A percentile compares a stretch with the other conserved stretches of the same genome.
These are phyloP conservation scores for Pestalotiopsis sp. DNA, from an alignment of 2,329 filamentous ascomycete species.

Conservation along the genomic window DNA sequence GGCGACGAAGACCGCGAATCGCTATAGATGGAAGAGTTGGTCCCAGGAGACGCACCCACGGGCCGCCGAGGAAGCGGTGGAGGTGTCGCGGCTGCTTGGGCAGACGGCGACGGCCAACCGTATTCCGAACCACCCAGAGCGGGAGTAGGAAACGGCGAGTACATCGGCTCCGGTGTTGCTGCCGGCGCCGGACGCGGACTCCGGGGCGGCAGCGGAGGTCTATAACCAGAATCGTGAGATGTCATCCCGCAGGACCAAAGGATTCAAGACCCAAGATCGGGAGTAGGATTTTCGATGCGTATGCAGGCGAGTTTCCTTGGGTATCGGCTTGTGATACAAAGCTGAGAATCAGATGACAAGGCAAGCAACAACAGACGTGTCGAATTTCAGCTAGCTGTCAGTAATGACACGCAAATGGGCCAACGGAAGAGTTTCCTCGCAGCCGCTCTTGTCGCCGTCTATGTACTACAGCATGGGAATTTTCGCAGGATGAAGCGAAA, in stretches of 20 bases:
- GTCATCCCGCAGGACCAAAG: neutral
- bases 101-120: neutral
- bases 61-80: conserved; percentile 10
- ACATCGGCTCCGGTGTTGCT: neutral
- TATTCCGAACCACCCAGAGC: neutral
- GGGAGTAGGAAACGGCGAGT: conserved; percentile 5
- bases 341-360: neutral
- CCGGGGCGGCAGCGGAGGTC: conserved; percentile 9
- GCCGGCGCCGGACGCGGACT: neutral
- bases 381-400: neutral
- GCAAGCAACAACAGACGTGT: neutral
- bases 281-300: neutral
- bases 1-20: neutral
- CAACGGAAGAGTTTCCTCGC: neutral
- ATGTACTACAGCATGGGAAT: neutral
- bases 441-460: neutral
- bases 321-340: neutral
- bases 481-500: neutral
- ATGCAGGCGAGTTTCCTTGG: neutral
- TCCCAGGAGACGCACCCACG: neutral
- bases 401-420: neutral
- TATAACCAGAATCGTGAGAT: neutral
- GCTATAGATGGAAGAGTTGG: neutral
- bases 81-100: neutral
- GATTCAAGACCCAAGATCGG: neutral